phyloP scores from a whole-genome alignment of 352 stramenopile species.

The Saprolegnia diclina region DNA sequence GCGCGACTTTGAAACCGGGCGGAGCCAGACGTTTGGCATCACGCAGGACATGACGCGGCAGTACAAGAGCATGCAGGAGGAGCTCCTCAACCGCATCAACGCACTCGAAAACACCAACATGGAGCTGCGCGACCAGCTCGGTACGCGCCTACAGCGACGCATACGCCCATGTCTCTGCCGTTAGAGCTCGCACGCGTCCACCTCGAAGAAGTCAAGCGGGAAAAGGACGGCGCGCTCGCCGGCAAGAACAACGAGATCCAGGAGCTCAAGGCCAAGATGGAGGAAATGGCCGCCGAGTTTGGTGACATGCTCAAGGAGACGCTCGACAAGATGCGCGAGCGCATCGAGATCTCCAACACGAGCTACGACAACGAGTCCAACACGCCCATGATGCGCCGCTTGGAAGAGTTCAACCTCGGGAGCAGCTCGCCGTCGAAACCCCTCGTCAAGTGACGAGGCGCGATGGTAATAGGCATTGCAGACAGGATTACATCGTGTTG shows the following conservation, averaged over 20 bases:
- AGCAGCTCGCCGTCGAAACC: constrained; percentile 39
- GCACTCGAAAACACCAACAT: constrained; percentile 89
- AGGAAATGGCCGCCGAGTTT: constrained; percentile 93
- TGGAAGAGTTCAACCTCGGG: constrained; percentile 84
- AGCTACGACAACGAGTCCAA: constrained; percentile 80
- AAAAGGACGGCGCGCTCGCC: constrained; percentile 87
- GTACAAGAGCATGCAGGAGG: constrained; percentile 96
- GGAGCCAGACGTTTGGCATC: constrained; percentile 88
- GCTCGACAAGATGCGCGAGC: constrained; percentile 91
- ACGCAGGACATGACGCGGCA: constrained; percentile 94
- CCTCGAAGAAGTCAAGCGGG: constrained; percentile 86
- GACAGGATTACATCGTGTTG: too few relatives aligned
- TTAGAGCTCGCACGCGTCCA: constrained; percentile 79
- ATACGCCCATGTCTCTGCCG: too few relatives aligned
- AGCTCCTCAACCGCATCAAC: constrained; percentile 83
- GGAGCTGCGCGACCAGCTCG: constrained; percentile 89
- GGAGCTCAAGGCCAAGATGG: constrained; percentile 90
- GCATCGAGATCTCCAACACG: constrained; percentile 89
- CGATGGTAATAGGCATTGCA: too few relatives aligned
- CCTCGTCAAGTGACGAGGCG: constrained; percentile 7
- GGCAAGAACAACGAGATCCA: constrained; percentile 87
- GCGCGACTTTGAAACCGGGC: constrained; percentile 80
- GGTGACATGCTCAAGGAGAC: constrained; percentile 93
- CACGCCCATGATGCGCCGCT: constrained; percentile 68
- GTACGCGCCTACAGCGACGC: constrained; percentile 27